These are phyloP conservation scores for Pythium guiyangense DNA, from an alignment of 352 stramenopile genomes.

Conservation along the genomic window DNA sequence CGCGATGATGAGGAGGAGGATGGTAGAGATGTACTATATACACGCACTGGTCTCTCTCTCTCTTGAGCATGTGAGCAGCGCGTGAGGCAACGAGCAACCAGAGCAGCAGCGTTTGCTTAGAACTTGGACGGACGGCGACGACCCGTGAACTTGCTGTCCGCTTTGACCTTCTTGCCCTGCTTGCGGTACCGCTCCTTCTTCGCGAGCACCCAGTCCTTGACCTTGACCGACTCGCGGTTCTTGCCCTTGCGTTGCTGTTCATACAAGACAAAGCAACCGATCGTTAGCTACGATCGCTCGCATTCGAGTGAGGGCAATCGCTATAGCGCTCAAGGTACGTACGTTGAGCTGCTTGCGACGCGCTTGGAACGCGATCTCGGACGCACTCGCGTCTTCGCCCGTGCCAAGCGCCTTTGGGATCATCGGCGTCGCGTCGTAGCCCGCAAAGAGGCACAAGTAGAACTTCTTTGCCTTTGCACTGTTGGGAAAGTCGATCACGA, in stretches of 20 bases:
- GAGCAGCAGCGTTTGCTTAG: constrained; percentile 54
- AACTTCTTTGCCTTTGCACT: constrained; percentile 99
- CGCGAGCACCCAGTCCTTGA: constrained; percentile 95
- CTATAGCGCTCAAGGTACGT: constrained; percentile 10
- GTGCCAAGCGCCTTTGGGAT: constrained; percentile 82
- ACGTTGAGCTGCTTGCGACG: constrained; percentile 54
- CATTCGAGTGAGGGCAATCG: not conserved
- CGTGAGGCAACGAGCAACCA: not conserved
- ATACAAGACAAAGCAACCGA: constrained; percentile 2
- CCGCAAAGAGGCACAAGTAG: constrained; percentile 97
- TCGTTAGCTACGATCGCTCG: not conserved
- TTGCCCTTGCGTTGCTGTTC: constrained; percentile 48
- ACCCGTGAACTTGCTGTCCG: constrained; percentile 98
- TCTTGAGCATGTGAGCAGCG: constrained; percentile 6
- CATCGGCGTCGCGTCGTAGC: constrained; percentile 74
- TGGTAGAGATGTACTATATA: constrained; percentile 59
- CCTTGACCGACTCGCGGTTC: constrained; percentile 52
- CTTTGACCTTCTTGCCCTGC: constrained; percentile 96
- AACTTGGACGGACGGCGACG: constrained; percentile 94
- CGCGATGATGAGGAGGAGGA: constrained; percentile 24
- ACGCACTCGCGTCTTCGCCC: constrained; percentile 26
- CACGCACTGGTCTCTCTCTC: constrained; percentile 9
- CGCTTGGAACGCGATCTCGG: constrained; percentile 60
- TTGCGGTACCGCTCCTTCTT: constrained; percentile 98
- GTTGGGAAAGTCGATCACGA: constrained; percentile 99